A percentile compares a stretch with the other conserved stretches of the same genome.
Evolutionary conservation across 192 early-diverging fungal species (phyloP).

Genomic region (Coemansia guatemalensis): DNA sequence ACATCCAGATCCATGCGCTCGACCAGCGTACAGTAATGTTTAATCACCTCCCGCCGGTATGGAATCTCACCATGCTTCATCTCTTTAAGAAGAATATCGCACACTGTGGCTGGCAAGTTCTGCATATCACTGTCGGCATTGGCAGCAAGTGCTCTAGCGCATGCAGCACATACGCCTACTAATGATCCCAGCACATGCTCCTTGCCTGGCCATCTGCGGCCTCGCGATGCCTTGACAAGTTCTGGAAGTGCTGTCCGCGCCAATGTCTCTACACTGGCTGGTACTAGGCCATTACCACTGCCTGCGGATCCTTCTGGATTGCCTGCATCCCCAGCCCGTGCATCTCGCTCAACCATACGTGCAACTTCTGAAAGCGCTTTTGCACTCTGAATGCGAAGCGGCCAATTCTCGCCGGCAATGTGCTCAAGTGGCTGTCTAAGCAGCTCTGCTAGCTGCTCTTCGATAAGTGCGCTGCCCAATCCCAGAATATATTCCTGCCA

Average conservation of each 20-base stretch:
- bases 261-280: neutral
- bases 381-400: conserved; percentile 35
- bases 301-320: too few relatives aligned
- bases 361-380: conserved; percentile 29
- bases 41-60: conserved; percentile 27
- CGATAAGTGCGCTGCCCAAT: conserved; percentile 16
- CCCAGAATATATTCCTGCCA: conserved; percentile 42
- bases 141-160: neutral
- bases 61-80: conserved; percentile 19
- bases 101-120: conserved; percentile 7
- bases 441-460: conserved; percentile 17
- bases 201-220: conserved; percentile 44
- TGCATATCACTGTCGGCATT: neutral
- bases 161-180: conserved; percentile 26
- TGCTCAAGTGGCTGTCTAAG: conserved; percentile 23
- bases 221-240: conserved; percentile 26
- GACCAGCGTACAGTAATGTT: conserved; percentile 21
- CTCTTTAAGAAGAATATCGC: conserved; percentile 30
- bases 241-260: conserved; percentile 21
- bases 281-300: neutral
- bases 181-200: conserved; percentile 40
- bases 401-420: conserved; percentile 31
- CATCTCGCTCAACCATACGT: conserved; percentile 26
- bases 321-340: neutral
- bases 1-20: conserved; percentile 19